phyloP scores from a whole-genome alignment of 768 basidiomycete genomes.

The Tricholoma bakamatsutake region DNA sequence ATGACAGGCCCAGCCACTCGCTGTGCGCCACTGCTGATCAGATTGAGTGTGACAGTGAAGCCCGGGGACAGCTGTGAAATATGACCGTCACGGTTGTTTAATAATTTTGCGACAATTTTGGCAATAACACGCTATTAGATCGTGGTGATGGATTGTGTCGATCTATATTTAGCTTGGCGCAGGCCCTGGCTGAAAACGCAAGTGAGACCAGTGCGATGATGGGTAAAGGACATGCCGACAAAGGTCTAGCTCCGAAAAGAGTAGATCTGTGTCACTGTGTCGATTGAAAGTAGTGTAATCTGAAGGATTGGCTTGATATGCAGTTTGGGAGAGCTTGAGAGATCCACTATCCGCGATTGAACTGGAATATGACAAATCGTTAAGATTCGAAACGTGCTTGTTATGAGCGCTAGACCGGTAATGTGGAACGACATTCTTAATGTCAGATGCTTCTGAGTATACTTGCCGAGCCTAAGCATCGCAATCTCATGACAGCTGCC shows the following conservation, averaged over 20 bases:
- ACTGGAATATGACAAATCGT: not conserved
- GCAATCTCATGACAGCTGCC: not conserved
- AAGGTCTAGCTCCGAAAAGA: not conserved
- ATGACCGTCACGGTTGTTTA: not conserved
- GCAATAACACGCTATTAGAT: too few species aligned
- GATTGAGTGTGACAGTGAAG: too few species aligned
- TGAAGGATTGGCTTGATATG: not conserved
- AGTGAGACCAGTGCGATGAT: not conserved
- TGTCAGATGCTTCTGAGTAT: not conserved
- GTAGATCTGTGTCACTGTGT: not conserved
- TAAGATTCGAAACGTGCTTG: not conserved
- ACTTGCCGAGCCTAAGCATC: too few species aligned
- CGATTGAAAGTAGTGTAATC: not conserved
- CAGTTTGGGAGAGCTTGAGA: not conserved
- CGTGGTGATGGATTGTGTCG: not conserved
- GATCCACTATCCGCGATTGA: not conserved
- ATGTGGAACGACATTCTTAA: not conserved
- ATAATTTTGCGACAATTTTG: not conserved
- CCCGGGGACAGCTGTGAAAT: too few species aligned
- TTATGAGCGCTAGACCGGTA: not conserved
- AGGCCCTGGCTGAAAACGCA: not conserved
- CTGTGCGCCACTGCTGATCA: too few species aligned
- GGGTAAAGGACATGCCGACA: not conserved
- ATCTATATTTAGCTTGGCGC: not conserved
- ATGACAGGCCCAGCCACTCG: too few species aligned